phyloP scores from a whole-genome alignment of 164 flowering plant genomes.

The Vitis riparia region DNA sequence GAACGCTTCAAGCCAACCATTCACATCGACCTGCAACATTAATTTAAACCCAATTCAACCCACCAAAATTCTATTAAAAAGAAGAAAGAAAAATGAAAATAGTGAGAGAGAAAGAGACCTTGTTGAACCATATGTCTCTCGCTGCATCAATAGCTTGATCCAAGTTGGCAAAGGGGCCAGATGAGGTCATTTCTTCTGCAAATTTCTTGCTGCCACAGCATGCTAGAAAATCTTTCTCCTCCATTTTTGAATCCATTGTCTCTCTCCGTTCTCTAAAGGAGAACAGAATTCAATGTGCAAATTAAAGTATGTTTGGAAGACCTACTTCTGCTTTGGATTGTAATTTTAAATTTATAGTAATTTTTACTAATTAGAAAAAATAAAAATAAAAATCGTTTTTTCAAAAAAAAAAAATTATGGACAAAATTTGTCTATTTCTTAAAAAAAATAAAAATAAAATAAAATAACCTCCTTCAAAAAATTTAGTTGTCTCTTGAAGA shows the following conservation, averaged over 20 bases:
- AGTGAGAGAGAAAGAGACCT: slow-evolving; percentile 26
- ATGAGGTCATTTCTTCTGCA: slow-evolving; percentile 56
- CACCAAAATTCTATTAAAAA: not conserved
- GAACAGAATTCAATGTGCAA: too few species aligned
- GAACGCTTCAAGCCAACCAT: slow-evolving; percentile 87
- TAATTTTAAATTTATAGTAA: too few species aligned
- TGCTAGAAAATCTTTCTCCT: slow-evolving; percentile 57
- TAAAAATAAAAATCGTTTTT: too few species aligned
- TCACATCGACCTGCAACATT: slow-evolving; percentile 62
- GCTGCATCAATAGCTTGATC: slow-evolving; percentile 52
- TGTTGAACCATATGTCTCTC: slow-evolving; percentile 81
- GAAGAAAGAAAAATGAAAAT: not conserved
- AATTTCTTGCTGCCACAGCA: slow-evolving; percentile 86
- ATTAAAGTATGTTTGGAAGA: too few species aligned
- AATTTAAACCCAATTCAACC: not conserved
- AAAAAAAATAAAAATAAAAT: too few species aligned
- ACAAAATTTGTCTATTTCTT: too few species aligned
- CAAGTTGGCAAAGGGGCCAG: slow-evolving; percentile 46
- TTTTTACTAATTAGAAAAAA: too few species aligned
- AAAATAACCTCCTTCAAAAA: too few species aligned
- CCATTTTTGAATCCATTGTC: not conserved
- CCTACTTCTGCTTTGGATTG: too few species aligned
- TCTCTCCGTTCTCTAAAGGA: too few species aligned
- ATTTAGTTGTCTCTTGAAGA: too few species aligned
- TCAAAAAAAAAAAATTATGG: too few species aligned